Evolutionary conservation across 78 protist genomes (phyloP).

Genomic region (slime mould (Dictyostelium discoideum)): DNA sequence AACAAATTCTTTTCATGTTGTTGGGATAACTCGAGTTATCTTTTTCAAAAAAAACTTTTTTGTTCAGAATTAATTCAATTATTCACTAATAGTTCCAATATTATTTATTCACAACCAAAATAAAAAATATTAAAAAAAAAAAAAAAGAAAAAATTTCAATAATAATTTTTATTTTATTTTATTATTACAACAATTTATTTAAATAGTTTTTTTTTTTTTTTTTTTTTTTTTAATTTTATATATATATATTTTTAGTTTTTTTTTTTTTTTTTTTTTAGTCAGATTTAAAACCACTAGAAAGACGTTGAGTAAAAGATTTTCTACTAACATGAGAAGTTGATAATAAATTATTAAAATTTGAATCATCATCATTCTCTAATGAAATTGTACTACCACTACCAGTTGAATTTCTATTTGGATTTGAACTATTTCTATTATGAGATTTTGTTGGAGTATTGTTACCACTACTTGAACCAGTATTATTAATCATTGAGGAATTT

Average conservation of each 20-base stretch:
- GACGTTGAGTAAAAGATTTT: conserved; percentile 65
- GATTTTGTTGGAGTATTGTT: not conserved
- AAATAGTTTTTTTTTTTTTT: not conserved
- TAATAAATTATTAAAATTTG: not conserved
- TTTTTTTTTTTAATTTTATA: not conserved
- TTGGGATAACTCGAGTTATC: too few species aligned
- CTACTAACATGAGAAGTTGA: not conserved
- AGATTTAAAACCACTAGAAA: conserved; percentile 27
- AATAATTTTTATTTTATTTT: not conserved
- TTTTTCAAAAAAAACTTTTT: too few species aligned
- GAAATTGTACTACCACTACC: not conserved
- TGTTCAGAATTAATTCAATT: too few species aligned
- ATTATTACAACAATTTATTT: not conserved
- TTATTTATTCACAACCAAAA: too few species aligned
- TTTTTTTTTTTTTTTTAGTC: not conserved
- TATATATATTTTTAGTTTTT: not conserved
- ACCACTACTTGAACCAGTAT: not conserved
- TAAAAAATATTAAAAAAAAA: too few species aligned
- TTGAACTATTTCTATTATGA: not conserved
- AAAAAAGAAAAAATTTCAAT: too few species aligned
- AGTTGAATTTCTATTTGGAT: not conserved
- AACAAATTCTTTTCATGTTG: too few species aligned
- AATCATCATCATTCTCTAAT: not conserved
- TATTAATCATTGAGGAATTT: not conserved
- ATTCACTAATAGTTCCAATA: too few species aligned